phyloP scores from a whole-genome alignment of 352 stramenopile genomes.

The Globisporangium cylindrosporum region DNA sequence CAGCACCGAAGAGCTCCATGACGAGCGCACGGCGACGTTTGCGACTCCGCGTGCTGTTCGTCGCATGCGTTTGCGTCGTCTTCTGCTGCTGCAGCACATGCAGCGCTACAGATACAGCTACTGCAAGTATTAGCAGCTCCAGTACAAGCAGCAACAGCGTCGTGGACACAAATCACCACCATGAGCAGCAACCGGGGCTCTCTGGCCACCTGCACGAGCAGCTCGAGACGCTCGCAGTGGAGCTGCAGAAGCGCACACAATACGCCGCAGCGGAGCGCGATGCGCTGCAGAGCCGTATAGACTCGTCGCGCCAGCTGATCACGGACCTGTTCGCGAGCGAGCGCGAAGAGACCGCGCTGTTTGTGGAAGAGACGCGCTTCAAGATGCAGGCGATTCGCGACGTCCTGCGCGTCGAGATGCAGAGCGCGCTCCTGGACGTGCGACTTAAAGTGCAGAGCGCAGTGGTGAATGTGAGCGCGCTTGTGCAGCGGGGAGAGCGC shows the following conservation, averaged over 20 bases:
- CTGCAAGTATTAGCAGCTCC: neutral
- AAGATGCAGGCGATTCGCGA: conserved; percentile 24
- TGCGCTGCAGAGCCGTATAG: conserved; percentile 14
- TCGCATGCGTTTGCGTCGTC: neutral
- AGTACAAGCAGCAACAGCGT: neutral
- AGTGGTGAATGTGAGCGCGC: conserved; percentile 14
- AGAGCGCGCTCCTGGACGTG: conserved; percentile 14
- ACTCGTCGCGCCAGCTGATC: conserved; percentile 18
- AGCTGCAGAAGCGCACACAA: conserved; percentile 19
- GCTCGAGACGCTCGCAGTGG: conserved; percentile 21
- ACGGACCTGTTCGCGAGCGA: conserved; percentile 20
- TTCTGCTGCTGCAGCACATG: neutral
- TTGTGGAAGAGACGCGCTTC: conserved; percentile 21
- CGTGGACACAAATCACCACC: neutral
- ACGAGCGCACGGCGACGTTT: neutral
- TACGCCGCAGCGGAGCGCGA: conserved; percentile 12
- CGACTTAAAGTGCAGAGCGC: conserved; percentile 14
- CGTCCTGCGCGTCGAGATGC: conserved; percentile 29
- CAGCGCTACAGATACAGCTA: neutral
- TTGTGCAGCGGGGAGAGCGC: neutral
- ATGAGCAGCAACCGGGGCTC: neutral
- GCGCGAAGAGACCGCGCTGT: conserved; percentile 19
- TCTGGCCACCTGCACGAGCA: conserved; percentile 5
- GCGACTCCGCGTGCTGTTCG: neutral
- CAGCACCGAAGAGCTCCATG: neutral